These are phyloP conservation scores for Lenwebbia sp. DNA, from an alignment of 345 rosid genomes.

Conservation along the genomic window DNA sequence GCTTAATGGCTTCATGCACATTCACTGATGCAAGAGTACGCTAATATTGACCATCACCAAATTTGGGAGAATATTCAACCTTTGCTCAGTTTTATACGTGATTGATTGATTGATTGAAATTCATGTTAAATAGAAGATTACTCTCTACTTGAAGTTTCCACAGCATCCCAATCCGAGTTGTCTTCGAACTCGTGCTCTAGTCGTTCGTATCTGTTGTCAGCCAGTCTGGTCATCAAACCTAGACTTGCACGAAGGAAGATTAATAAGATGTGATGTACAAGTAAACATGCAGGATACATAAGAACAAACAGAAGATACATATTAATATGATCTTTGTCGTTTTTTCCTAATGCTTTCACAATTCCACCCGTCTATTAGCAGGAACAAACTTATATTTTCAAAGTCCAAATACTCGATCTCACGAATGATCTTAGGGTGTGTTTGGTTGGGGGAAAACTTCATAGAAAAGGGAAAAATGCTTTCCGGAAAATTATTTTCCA, in stretches of 20 bases:
- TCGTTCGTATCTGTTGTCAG: conserved; percentile 24
- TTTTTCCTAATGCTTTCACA: neutral
- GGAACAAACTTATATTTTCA: neutral
- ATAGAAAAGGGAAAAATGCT: too few species aligned
- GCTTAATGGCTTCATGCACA: neutral
- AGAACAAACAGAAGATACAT: neutral
- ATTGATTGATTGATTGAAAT: neutral
- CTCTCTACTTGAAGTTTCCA: conserved; percentile 4
- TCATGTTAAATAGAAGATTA: neutral
- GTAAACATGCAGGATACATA: neutral
- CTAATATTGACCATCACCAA: neutral
- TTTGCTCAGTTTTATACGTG: neutral
- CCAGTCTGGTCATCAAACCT: conserved; percentile 60
- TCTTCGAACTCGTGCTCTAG: conserved; percentile 22
- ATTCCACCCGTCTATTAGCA: neutral
- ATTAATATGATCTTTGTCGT: neutral
- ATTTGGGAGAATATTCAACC: neutral
- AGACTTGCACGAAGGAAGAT: conserved; percentile 32
- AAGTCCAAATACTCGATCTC: neutral
- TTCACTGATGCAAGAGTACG: neutral
- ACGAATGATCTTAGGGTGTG: too few species aligned
- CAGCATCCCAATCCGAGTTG: conserved; percentile 42
- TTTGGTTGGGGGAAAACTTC: too few species aligned
- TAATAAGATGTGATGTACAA: neutral
- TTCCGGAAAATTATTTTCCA: too few species aligned